Percentiles rank a stretch among this genome's conserved stretches.
Conservation (phyloP, 495 filamentous ascomycete species). For the Massariosphaeria phaeospora region DNA sequence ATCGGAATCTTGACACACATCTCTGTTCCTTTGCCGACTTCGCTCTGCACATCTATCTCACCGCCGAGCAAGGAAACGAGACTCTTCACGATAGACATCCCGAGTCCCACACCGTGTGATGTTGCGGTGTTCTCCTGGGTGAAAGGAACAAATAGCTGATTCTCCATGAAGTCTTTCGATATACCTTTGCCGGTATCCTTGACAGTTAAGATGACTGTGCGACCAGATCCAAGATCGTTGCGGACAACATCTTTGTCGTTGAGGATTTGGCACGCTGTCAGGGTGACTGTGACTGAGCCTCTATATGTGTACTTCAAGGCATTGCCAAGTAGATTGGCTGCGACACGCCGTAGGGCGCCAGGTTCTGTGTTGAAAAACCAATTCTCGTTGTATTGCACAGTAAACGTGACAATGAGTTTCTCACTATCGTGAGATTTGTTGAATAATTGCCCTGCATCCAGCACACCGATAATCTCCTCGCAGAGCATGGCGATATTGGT, state of each 20-base stretch:
- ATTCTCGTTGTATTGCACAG: background rate
- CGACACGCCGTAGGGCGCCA: slow-evolving; percentile 13
- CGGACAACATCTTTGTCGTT: background rate
- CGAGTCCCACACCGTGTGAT: slow-evolving; percentile 10
- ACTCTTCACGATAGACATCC: slow-evolving; percentile 10
- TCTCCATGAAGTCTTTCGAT: slow-evolving; percentile 5
- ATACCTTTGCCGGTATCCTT: slow-evolving; percentile 14
- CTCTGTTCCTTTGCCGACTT: slow-evolving; percentile 9
- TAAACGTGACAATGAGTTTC: background rate
- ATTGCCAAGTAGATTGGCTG: slow-evolving; percentile 21
- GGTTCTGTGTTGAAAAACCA: slow-evolving; percentile 10
- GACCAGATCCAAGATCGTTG: no score
- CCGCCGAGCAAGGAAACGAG: slow-evolving; percentile 14
- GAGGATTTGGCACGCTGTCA: background rate
- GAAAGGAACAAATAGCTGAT: slow-evolving; percentile 14
- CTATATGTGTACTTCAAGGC: background rate
- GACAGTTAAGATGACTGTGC: slow-evolving; percentile 11
- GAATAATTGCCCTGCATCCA: background rate
- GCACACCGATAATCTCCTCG: background rate
- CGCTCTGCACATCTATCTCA: slow-evolving; percentile 5
- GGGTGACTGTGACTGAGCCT: background rate
- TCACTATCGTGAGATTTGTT: background rate
- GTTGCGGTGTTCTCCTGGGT: slow-evolving; percentile 12
- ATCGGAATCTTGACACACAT: no score
- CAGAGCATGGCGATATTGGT: background rate